Conservation (phyloP, 495 filamentous ascomycete genomes). For the Annulohypoxylon maeteangense region DNA sequence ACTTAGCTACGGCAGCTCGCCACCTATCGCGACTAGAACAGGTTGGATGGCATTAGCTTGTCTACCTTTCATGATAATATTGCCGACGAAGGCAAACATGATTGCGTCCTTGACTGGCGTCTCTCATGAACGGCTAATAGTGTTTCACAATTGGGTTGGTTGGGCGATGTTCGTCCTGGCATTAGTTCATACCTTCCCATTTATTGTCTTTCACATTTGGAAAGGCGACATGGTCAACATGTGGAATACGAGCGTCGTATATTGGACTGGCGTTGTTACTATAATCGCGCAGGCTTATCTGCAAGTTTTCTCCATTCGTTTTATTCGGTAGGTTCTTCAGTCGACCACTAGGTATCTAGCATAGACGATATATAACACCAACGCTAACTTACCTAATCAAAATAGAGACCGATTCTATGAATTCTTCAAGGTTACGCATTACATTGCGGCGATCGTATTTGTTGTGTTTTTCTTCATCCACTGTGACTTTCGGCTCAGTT, state of each 20-base stretch:
- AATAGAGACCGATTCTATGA: slow-evolving; percentile 66
- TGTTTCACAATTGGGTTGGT: slow-evolving; percentile 65
- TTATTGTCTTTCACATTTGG: slow-evolving; percentile 63
- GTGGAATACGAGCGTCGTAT: slow-evolving; percentile 59
- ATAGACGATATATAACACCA: not conserved
- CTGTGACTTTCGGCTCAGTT: slow-evolving; percentile 65
- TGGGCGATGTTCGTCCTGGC: slow-evolving; percentile 66
- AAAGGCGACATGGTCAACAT: slow-evolving; percentile 61
- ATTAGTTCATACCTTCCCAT: slow-evolving; percentile 67
- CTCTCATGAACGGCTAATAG: slow-evolving; percentile 65
- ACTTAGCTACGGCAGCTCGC: slow-evolving; percentile 58
- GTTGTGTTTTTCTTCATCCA: slow-evolving; percentile 68
- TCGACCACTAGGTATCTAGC: not conserved
- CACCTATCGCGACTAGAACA: slow-evolving; percentile 62
- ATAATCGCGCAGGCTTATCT: slow-evolving; percentile 66
- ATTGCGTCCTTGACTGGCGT: slow-evolving; percentile 65
- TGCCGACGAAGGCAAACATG: slow-evolving; percentile 50
- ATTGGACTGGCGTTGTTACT: slow-evolving; percentile 67
- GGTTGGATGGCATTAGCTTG: slow-evolving; percentile 65
- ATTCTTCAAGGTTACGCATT: slow-evolving; percentile 68
- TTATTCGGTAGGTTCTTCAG: slow-evolving; percentile 55
- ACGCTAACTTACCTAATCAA: slow-evolving; percentile 3
- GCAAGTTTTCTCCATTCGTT: slow-evolving; percentile 61
- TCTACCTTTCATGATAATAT: slow-evolving; percentile 63
- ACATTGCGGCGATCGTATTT: slow-evolving; percentile 63